Base-by-base conservation (phyloP, 2,329 filamentous ascomycete species). In the Emericellopsis cladophorae region DNA sequence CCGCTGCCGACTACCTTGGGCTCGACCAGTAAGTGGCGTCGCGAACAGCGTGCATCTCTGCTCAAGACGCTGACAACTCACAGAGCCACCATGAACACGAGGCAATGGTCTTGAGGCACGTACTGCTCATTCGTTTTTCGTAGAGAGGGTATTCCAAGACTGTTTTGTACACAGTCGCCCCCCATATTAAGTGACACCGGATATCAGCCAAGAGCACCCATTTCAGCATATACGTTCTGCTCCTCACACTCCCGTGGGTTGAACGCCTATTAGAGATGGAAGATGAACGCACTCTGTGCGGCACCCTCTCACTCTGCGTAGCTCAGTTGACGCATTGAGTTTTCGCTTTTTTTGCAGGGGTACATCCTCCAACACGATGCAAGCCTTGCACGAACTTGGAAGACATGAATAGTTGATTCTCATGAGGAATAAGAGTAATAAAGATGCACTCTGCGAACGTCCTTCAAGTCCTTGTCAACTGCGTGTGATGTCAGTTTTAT, bases 1-100 rank as follows among this genome's bases (percentile, higher is more conserved):
- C 83, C 64, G 84, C 83, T 12, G 82, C 84, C 22, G 83, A 89
- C 61, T 90, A 77, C 56, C 64, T 89, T 48, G 78, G 80, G 51
- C 62, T 89, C 55, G 79, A 84, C 60, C 61, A 64, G 61, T 63
- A 59, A 57, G 60, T 43, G 4, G 26, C 26, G 12, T 9, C 26
- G 26, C 6, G 8, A 3, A 4, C 8, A 3, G 9, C 26, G 12
- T 7, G 26, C 26, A 29, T 9, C 26, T 29, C 26, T 12, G 9
- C 8, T 29, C 26, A 29, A 29, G 9, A 9, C 12, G 26, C 26
- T 29, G 26, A 29, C 26, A 9, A 29, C 3, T 3, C 26, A 29
- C 26, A 29, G 26, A 29, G 26, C 26, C 26, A 29, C 26, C 8
- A 12, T 29, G 26, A 29, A 29, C 26, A 29, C 26, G 26, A 29